Conservation (phyloP, 148 eudicot species). For the Chenopodium formosanum region DNA sequence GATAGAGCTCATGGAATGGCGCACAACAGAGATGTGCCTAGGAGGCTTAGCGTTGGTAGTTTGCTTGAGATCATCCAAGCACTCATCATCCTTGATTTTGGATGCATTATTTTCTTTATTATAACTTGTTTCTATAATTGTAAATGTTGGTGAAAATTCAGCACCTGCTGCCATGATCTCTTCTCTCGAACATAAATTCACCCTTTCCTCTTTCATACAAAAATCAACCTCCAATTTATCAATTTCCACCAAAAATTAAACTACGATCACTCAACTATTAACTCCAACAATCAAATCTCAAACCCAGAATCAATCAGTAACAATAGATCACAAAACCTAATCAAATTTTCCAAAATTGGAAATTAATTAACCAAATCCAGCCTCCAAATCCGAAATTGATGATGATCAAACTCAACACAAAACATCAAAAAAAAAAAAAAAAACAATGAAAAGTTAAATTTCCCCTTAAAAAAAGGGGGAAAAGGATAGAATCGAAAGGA, state of each 20-base stretch:
- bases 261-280: not conserved
- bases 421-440: not conserved
- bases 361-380: not conserved
- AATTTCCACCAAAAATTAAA: not conserved
- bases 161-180: conserved; percentile 71
- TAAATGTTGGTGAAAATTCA: conserved; percentile 52
- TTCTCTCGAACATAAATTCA: conserved; percentile 30
- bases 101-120: conserved; percentile 25
- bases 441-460: not conserved
- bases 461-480: not conserved
- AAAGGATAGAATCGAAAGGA: conserved; percentile 11
- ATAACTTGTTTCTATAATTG: conserved; percentile 43
- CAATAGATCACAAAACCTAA: conserved; percentile 19
- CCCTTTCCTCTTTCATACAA: conserved; percentile 6
- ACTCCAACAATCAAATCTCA: conserved; percentile 11
- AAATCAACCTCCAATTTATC: not conserved
- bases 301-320: conserved; percentile 12
- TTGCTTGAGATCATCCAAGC: conserved; percentile 45
- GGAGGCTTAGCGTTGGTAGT: conserved; percentile 63
- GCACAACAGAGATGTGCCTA: conserved; percentile 53
- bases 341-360: not conserved
- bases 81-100: conserved; percentile 32
- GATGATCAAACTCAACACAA: not conserved
- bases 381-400: not conserved
- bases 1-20: conserved; percentile 53